Evolutionary conservation across 495 filamentous ascomycete species (phyloP).

Genomic region (Lepidopterella palustris): DNA sequence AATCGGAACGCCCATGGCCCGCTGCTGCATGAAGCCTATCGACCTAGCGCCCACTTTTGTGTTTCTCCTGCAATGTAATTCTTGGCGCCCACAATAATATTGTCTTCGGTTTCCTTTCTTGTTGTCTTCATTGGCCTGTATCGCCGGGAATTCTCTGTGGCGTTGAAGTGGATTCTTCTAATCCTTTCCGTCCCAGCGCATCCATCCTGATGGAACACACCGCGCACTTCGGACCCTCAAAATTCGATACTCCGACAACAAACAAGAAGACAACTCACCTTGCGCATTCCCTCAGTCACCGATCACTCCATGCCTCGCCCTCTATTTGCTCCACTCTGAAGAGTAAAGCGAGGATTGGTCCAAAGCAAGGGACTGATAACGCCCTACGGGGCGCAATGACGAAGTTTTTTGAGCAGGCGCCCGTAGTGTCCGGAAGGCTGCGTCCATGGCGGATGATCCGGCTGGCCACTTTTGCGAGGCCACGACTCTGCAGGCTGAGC

Average conservation of each 20-base stretch:
- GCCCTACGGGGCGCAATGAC: slow-evolving; percentile 11
- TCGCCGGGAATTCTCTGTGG: slow-evolving; percentile 9
- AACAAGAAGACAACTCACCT: slow-evolving; percentile 23
- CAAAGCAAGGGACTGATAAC: background rate
- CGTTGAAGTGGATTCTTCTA: slow-evolving; percentile 1
- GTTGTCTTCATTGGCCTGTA: slow-evolving; percentile 19
- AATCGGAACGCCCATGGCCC: slow-evolving; percentile 21
- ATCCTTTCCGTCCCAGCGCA: slow-evolving; percentile 3
- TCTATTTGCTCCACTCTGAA: slow-evolving; percentile 18
- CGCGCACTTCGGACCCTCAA: slow-evolving; percentile 2
- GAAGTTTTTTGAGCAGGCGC: slow-evolving; percentile 2
- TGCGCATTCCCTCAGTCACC: slow-evolving; percentile 10
- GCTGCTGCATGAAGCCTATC: slow-evolving; percentile 22
- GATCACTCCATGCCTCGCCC: background rate
- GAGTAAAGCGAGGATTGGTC: slow-evolving; percentile 7
- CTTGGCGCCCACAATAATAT: slow-evolving; percentile 24
- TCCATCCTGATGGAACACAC: slow-evolving; percentile 8
- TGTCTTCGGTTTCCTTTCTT: slow-evolving; percentile 10
- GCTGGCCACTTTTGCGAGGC: slow-evolving; percentile 24
- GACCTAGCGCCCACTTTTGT: slow-evolving; percentile 6
- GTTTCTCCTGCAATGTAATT: slow-evolving; percentile 23
- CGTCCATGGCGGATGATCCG: slow-evolving; percentile 17
- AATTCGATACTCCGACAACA: slow-evolving; percentile 6
- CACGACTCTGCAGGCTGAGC: slow-evolving; percentile 3
- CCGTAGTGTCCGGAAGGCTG: slow-evolving; percentile 16